Evolutionary conservation across 305 asterid genomes (phyloP).

Genomic region (Fraxinus angustifolia): DNA sequence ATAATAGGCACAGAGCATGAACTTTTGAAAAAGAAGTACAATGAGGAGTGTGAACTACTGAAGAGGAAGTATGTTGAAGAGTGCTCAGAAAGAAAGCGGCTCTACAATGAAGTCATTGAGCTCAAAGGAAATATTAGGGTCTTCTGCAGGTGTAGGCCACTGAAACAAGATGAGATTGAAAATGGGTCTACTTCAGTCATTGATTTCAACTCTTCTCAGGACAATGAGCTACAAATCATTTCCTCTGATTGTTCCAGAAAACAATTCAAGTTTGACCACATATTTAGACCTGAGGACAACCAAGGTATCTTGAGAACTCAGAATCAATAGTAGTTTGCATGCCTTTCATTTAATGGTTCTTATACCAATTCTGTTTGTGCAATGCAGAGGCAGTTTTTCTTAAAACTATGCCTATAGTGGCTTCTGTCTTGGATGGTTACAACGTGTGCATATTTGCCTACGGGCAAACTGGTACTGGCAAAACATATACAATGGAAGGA

Average conservation of each 20-base stretch:
- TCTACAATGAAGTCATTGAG: constrained; percentile 87
- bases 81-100: constrained; percentile 62
- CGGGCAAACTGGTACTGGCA: constrained; percentile 95
- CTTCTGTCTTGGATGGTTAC: constrained; percentile 92
- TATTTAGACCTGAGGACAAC: constrained; percentile 67
- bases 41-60: constrained; percentile 49
- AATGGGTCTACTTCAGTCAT: constrained; percentile 59
- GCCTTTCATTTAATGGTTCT: not conserved
- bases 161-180: constrained; percentile 63
- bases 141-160: constrained; percentile 90
- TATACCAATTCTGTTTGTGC: constrained; percentile 2
- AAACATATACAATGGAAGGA: constrained; percentile 98
- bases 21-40: constrained; percentile 46
- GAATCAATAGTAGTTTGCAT: constrained; percentile 6
- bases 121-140: constrained; percentile 91
- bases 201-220: constrained; percentile 67
- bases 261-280: constrained; percentile 75
- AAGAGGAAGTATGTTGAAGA: constrained; percentile 68
- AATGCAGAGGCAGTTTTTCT: constrained; percentile 66
- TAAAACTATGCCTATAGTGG: constrained; percentile 75
- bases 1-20: constrained; percentile 59
- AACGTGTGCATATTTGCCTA: constrained; percentile 95
- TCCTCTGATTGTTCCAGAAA: constrained; percentile 71
- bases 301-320: constrained; percentile 50
- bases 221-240: constrained; percentile 70